Evolutionary conservation across 1,284 basidiomycete species (phyloP), one percentile per base, ranked within the genome.

Genomic region (Pseudozyma pruni): DNA sequence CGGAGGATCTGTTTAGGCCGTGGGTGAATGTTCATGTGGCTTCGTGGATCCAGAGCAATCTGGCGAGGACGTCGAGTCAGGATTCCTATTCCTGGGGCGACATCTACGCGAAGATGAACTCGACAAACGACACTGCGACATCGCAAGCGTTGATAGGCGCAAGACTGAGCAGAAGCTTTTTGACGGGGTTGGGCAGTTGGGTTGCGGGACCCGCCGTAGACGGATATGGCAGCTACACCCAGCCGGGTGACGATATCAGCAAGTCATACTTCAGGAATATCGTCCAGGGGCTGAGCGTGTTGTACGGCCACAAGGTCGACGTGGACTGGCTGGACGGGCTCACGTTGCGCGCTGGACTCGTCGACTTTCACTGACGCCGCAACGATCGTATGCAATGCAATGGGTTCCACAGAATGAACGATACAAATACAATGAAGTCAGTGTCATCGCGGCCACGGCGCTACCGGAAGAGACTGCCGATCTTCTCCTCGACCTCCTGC

Each of bases 21-120:
- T 81, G 80, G 80, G 47, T 81, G 45, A 81, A 81, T 41, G 73
- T 81, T 23, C 80, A 81, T 33, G 42, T 81, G 17, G 79, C 76
- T 11, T 62, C 73, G 10, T 81, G 79, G 79, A 68, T 80, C 44
- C 80, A 81, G 63, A 44, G 50, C 49, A 81, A 81, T 43, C 51
- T 72, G 4, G 80, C 75, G 1, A 47, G 80, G 5, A 74, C 78
- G 6, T 64, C 62, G 0, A 68, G 60, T 20, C 64, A 75, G 23
- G 79, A 81, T 43, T 79, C 80, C 0, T 75, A 66, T 40, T 35
- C 52, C 8, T 81, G 80, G 80, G 31, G 44, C 4, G 35, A 44
- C 13, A 67, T 81, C 16, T 57, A 62, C 23, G 31, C 20, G 4
- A 45, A 50, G 3, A 57, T 51, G 45, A 64, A 67, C 25, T 19